Evolutionary conservation across 2,329 filamentous ascomycete genomes (phyloP).

Genomic region (Torrubiella hemipterigena): DNA sequence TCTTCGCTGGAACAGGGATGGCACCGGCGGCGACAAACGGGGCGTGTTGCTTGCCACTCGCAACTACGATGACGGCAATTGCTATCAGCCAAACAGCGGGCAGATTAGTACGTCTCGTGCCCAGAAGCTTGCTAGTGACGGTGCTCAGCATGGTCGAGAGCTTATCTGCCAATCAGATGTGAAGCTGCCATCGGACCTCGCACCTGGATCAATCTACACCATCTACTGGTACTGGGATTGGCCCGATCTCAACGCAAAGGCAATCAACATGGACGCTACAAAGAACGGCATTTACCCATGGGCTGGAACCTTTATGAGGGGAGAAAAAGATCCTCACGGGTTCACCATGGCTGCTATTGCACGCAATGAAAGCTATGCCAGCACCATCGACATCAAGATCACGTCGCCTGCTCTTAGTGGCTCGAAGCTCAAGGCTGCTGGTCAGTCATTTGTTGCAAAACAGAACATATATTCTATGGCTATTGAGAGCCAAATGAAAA

Average conservation of each 20-base stretch:
- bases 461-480: constrained; percentile 30
- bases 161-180: constrained; percentile 76
- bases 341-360: constrained; percentile 21
- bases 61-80: constrained; percentile 83
- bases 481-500: constrained; percentile 31
- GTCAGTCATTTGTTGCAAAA: constrained; percentile 19
- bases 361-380: constrained; percentile 28
- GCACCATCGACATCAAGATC: constrained; percentile 27
- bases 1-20: constrained; percentile 64
- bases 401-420: constrained; percentile 5
- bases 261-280: constrained; percentile 25
- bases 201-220: constrained; percentile 57
- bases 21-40: constrained; percentile 67
- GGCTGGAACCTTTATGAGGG: constrained; percentile 27
- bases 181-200: constrained; percentile 54
- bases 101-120: constrained; percentile 48
- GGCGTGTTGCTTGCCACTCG: constrained; percentile 66
- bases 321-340: constrained; percentile 22
- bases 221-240: constrained; percentile 98
- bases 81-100: constrained; percentile 64
- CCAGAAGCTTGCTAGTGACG: constrained; percentile 37
- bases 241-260: constrained; percentile 45
- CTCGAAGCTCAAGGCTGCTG: constrained; percentile 11
- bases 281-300: constrained; percentile 28
- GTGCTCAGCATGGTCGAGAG: constrained; percentile 41